Evolutionary conservation across 2,329 filamentous ascomycete species (phyloP).

Genomic region (Fusarium sp.): DNA sequence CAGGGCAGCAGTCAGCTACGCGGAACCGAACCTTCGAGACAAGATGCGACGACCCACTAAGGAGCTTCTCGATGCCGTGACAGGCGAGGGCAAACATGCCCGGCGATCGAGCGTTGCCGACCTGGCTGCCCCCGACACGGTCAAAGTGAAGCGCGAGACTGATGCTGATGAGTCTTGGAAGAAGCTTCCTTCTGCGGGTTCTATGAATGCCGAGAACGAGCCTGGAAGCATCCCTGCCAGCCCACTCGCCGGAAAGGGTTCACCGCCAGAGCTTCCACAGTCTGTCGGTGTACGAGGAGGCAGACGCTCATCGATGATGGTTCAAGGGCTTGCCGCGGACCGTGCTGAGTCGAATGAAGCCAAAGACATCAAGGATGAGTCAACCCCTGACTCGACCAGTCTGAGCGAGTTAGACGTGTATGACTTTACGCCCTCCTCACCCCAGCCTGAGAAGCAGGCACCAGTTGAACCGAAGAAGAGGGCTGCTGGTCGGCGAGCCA

Average conservation of each 20-base stretch:
- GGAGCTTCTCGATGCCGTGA: slow-evolving; percentile 79
- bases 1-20: slow-evolving; percentile 79
- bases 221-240: slow-evolving; percentile 49
- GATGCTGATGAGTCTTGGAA: slow-evolving; percentile 47
- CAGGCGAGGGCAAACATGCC: slow-evolving; percentile 69
- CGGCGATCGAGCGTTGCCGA: slow-evolving; percentile 55
- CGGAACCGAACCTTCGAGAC: slow-evolving; percentile 82
- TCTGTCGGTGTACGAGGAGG: slow-evolving; percentile 55
- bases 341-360: slow-evolving; percentile 23
- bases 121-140: slow-evolving; percentile 38
- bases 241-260: slow-evolving; percentile 56
- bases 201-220: slow-evolving; percentile 19
- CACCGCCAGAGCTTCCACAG: slow-evolving; percentile 45
- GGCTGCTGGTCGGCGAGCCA: slow-evolving; percentile 48
- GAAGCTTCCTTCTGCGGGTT: slow-evolving; percentile 37
- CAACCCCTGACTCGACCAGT: slow-evolving; percentile 35
- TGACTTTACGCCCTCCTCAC: slow-evolving; percentile 64
- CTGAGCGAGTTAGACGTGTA: slow-evolving; percentile 61
- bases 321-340: slow-evolving; percentile 24
- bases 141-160: slow-evolving; percentile 50
- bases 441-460: slow-evolving; percentile 49
- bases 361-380: slow-evolving; percentile 22
- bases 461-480: slow-evolving; percentile 38
- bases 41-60: slow-evolving; percentile 88
- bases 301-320: slow-evolving; percentile 53